Evolutionary conservation across 148 eudicot genomes (phyloP).

Genomic region (Nepenthes gracilis): DNA sequence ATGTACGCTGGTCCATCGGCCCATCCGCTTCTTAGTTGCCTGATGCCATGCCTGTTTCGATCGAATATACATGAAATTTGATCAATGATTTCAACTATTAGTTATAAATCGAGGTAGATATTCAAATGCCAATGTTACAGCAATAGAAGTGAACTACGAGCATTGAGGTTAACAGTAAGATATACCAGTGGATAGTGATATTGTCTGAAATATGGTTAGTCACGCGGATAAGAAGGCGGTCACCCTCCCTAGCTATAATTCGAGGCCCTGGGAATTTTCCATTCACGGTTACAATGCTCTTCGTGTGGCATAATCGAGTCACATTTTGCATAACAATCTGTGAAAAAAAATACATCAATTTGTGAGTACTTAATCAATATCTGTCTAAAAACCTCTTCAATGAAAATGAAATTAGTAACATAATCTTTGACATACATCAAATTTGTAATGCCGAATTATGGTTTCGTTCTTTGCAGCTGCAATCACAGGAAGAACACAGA

Average conservation of each 20-base stretch:
- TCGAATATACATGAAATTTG: not conserved
- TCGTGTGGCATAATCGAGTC: conserved; percentile 42
- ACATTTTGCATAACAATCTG: conserved; percentile 37
- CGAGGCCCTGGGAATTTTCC: conserved; percentile 49
- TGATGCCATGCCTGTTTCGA: conserved; percentile 37
- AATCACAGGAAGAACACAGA: too few species aligned
- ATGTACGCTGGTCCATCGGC: conserved; percentile 59
- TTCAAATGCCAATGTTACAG: not conserved
- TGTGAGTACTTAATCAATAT: not conserved
- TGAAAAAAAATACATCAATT: not conserved
- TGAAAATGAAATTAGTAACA: not conserved
- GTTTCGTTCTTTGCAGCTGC: conserved; percentile 5
- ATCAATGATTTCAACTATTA: not conserved
- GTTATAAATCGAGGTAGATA: too few species aligned
- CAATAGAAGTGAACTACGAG: not conserved
- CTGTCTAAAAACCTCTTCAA: not conserved
- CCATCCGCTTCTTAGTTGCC: conserved; percentile 46
- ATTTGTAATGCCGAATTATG: conserved; percentile 23
- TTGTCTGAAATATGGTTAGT: conserved; percentile 33
- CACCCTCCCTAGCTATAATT: conserved; percentile 38
- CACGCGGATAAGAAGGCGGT: conserved; percentile 28
- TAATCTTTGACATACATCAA: conserved; percentile 11
- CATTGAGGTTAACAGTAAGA: not conserved
- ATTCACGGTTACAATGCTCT: conserved; percentile 41
- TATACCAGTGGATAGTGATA: conserved; percentile 39